Base-by-base conservation (phyloP, 2,329 filamentous ascomycete genomes). In the Pezicula carpinea region DNA sequence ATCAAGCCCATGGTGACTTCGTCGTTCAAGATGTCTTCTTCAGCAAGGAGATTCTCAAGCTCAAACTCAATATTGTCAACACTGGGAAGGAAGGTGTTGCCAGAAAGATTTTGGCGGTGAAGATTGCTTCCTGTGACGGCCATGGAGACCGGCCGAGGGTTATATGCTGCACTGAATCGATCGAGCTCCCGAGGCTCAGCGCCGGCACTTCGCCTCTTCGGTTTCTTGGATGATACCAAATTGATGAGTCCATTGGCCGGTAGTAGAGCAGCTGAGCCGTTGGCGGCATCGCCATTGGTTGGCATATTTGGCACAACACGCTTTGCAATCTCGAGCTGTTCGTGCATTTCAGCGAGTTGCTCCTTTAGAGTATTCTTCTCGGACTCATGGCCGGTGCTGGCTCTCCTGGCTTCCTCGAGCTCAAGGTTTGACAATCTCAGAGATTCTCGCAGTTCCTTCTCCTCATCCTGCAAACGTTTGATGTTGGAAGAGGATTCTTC, bases 1-100 rank as follows among this genome's bases (percentile, higher is more conserved):
- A 99, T 97, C 51, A 99, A 77, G 52, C 93, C 93, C 79, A 96
- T 87, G 0, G 91, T 93, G 43, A 99, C 90, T 71, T 99, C 93
- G 59, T 97, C 91, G 60, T 99, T 97, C 55, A 99, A 77, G 51
- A 87, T 89, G 59, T 97, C 91, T 69, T 99, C 93, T 63, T 97
- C 92, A 38, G 91, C 90, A 54, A 99, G 82, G 46, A 99, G 80
- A 55, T 86, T 87, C 71, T 97, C 92, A 49, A 99, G 80, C 71
- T 99, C 95, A 66, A 90, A 82, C 71, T 99, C 93, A 59, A 97
- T 89, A 61, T 88, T 95, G 66, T 99, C 93, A 49, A 87, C 75
- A 49, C 85, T 83, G 46, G 89, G 86, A 50, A 86, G 82, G 64
- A 93, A 93, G 4, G 85, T 85, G 33, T 86, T 82, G 46, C 85